Base-by-base conservation (phyloP, 1,139 yeast species). In the Magnusiomyces sp. region DNA sequence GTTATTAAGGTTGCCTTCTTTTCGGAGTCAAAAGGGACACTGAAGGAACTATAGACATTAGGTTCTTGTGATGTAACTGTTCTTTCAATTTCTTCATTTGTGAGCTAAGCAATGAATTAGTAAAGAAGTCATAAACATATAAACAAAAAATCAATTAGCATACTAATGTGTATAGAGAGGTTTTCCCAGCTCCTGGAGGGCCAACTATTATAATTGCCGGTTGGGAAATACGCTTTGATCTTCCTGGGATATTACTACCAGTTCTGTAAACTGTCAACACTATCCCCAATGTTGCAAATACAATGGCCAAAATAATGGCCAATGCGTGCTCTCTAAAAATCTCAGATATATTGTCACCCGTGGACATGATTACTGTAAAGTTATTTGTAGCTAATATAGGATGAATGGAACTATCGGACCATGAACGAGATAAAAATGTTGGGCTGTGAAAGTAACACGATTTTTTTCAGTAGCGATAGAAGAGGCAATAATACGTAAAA, bases 121-220 rank as follows among this genome's bases (percentile, higher is more conserved):
- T 4, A 9, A 34, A 5, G 9, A 10, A 34, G 37, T n/a, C 5
- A 34, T 14, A 34, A 34, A n/a, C 11, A 4, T 5, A n/a, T 34
- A 34, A 5, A 34, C 3, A n/a, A 4, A 5, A 34, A 34, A 5
- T n/a, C 6, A 14, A 16, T 48, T 34, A 14, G 5, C 53, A 48
- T 50, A 51, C 55, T 34, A 63, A 54, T 47, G 68, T 67, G 62
- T 74, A 87, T 31, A 88, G 68, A 16, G 80, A 65, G 1, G 97
- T 87, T 63, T 90, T 89, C 10, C 97, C 97, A 48, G 81, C 70
- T 47, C 75, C 73, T 40, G 81, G 74, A 36, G 84, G 81, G 0
- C 97, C 97, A 34, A 82, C 72, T 27, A 90, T 76, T 46, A 88
- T 67, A 56, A 82, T 80, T 0, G 85, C 76, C 13, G 90, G 84